phyloP scores from a whole-genome alignment of 768 basidiomycete species.

The Myochromella boudieri region DNA sequence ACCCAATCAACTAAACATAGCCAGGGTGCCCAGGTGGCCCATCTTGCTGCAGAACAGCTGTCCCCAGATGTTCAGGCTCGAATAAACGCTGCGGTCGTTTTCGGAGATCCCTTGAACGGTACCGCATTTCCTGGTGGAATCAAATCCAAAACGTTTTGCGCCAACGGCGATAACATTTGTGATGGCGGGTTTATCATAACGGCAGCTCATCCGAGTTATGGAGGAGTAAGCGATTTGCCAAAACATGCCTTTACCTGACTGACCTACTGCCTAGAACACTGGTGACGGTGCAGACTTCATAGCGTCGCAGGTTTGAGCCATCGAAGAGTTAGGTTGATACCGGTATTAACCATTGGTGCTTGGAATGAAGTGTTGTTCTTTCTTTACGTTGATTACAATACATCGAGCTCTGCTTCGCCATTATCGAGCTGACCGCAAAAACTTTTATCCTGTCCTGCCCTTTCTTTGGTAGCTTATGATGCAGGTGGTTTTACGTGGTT shows the following conservation, averaged over 20 bases:
- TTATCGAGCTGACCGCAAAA: no score
- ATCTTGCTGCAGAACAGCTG: conserved; percentile 32
- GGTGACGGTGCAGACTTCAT: neutral
- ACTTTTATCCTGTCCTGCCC: no score
- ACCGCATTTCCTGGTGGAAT: conserved; percentile 18
- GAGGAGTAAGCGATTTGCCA: neutral
- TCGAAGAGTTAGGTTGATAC: no score
- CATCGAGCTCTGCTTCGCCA: no score
- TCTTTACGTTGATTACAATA: no score
- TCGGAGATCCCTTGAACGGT: conserved; percentile 19
- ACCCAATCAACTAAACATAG: conserved; percentile 18
- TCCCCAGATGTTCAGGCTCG: conserved; percentile 22
- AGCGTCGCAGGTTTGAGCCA: neutral
- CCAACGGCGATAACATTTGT: conserved; percentile 4
- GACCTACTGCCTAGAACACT: neutral
- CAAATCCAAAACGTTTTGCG: conserved; percentile 7
- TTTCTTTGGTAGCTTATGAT: no score
- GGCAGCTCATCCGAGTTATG: conserved; percentile 4
- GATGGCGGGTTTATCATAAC: conserved; percentile 2
- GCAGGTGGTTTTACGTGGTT: no score
- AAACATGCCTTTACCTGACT: neutral
- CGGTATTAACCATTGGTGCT: no score
- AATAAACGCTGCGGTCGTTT: conserved; percentile 18
- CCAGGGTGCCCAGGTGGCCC: conserved; percentile 34
- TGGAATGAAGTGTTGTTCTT: no score